phyloP scores from a whole-genome alignment of 1,284 basidiomycete species.

The Chondrostereum purpureum region DNA sequence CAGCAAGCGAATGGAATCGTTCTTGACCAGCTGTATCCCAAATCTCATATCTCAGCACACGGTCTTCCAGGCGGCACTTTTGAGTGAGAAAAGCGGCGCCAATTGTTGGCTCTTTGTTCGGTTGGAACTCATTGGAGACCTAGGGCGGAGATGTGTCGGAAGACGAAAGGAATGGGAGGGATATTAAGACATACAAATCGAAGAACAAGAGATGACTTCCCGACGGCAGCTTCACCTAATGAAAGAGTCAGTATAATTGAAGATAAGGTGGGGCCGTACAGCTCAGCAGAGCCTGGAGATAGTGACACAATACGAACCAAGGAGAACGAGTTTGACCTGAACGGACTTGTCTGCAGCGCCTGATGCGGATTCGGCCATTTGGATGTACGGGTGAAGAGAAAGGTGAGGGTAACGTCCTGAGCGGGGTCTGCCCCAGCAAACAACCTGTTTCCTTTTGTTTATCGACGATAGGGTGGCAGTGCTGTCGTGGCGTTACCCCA shows the following conservation, averaged over 20 bases:
- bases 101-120: constrained; percentile 98
- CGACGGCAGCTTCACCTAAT: constrained; percentile 94
- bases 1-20: constrained; percentile 88
- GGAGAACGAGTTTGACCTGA: constrained; percentile 85
- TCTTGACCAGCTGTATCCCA: constrained; percentile 97
- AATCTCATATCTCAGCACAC: constrained; percentile 91
- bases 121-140: constrained; percentile 92
- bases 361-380: constrained; percentile 66
- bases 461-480: not conserved
- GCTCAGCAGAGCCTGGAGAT: constrained; percentile 4
- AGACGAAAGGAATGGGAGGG: constrained; percentile 10
- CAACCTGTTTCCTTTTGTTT: constrained; percentile 13
- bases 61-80: constrained; percentile 87
- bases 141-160: constrained; percentile 22
- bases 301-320: constrained; percentile 48
- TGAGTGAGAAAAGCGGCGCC: constrained; percentile 92
- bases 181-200: constrained; percentile 72
- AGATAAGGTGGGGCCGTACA: constrained; percentile 5
- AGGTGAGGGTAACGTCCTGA: constrained; percentile 14
- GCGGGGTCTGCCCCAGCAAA: too few species aligned
- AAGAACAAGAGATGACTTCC: constrained; percentile 98
- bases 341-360: constrained; percentile 77
- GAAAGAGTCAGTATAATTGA: constrained; percentile 6
- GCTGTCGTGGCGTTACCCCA: constrained; percentile 1
- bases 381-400: constrained; percentile 16